Evolutionary conservation across 257 asterid genomes (phyloP).

Genomic region (Penstemon barbatus): DNA sequence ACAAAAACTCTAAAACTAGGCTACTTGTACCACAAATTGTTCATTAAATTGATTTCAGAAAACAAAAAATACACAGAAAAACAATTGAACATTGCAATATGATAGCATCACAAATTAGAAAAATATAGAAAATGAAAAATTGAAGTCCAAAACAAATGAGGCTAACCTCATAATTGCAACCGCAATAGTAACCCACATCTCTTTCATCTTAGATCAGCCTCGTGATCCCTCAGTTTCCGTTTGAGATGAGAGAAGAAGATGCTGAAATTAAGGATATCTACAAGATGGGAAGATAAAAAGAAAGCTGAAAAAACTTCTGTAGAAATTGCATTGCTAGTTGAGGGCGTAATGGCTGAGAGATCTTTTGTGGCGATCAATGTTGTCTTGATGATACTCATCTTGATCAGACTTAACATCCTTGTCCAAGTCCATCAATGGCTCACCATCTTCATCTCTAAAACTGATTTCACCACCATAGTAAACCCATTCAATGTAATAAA

Average conservation of each 20-base stretch:
- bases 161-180: conserved; percentile 42
- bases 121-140: background rate
- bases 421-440: conserved; percentile 84
- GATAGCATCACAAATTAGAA: background rate
- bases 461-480: conserved; percentile 39
- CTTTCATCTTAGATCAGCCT: conserved; percentile 89
- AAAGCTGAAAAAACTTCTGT: too few relatives aligned
- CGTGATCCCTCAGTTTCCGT: conserved; percentile 58
- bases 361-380: conserved; percentile 39
- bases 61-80: background rate
- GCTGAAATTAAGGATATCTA: background rate
- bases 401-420: conserved; percentile 70
- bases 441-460: conserved; percentile 88
- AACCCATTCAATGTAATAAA: conserved; percentile 13
- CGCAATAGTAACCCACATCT: conserved; percentile 99
- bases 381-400: conserved; percentile 46
- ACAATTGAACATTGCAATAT: background rate
- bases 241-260: background rate
- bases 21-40: background rate
- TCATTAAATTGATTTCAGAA: conserved; percentile 2
- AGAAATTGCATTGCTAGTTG: too few relatives aligned
- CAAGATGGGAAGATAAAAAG: too few relatives aligned
- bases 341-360: conserved; percentile 32
- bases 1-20: conserved; percentile 7
- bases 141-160: background rate